Percentiles rank a stretch among this genome's conserved stretches.
Conservation (phyloP, 2,329 filamentous ascomycete species). For the Boeremia exigua region DNA sequence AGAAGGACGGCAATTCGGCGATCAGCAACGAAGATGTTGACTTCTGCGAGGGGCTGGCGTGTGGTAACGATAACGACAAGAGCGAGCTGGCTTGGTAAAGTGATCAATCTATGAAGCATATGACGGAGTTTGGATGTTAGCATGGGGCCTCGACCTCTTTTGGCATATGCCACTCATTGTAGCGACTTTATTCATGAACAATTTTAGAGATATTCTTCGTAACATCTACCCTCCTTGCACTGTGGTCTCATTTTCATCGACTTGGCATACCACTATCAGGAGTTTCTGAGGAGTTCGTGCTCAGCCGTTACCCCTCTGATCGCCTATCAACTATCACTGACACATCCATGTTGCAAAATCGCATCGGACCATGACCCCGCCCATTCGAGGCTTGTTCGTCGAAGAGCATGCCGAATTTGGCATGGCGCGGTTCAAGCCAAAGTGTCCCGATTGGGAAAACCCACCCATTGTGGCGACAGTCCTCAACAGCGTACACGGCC, state of each 20-base stretch:
- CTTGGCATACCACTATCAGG: too few species aligned
- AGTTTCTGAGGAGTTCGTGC: too few species aligned
- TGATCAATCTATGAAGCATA: constrained; percentile 20
- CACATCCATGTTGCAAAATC: not conserved
- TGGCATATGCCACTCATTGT: constrained; percentile 4
- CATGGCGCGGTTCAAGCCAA: not conserved
- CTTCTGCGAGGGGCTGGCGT: constrained; percentile 37
- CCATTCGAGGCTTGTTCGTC: constrained; percentile 1
- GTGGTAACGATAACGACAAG: constrained; percentile 36
- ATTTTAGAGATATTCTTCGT: not conserved
- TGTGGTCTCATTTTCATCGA: not conserved
- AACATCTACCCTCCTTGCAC: not conserved
- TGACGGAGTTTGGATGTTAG: constrained; percentile 28
- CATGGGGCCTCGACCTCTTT: constrained; percentile 24
- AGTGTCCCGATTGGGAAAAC: constrained; percentile 17
- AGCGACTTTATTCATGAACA: constrained; percentile 10
- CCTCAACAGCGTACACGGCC: not conserved
- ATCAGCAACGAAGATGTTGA: constrained; percentile 35
- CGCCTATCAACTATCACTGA: not conserved
- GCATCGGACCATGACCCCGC: constrained; percentile 3
- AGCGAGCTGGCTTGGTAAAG: constrained; percentile 34
- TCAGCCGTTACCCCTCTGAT: too few species aligned
- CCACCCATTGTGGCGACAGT: constrained; percentile 13
- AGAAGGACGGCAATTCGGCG: constrained; percentile 22
- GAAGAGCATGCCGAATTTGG: constrained; percentile 1